Evolutionary conservation across 1,284 basidiomycete genomes (phyloP), one percentile per base, ranked within the genome.

Genomic region (Naganishia liquefaciens): DNA sequence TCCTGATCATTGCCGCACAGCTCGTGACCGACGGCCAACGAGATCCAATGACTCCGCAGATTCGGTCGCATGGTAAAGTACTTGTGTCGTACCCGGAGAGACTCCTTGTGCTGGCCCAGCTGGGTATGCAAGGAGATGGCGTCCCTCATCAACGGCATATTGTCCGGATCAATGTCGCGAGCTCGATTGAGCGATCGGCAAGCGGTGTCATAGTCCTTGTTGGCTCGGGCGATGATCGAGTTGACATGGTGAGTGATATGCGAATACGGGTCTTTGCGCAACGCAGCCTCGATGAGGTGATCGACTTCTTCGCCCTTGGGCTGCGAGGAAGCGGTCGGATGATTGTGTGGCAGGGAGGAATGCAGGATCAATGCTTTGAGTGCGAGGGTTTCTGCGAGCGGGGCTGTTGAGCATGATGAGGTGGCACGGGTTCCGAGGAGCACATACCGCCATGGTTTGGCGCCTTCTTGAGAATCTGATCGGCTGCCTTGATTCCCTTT

Each of bases 161-260:
- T 98, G 73, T 95, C 92, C 91, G 89, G 89, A 81, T 98, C 95
- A 73, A 91, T 91, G 69, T 85, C 84, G 68, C 94, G 81, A 3
- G 92, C 96, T 75, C 82, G 81, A 11, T 75, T 75, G 70, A 84
- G 84, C 67, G 82, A 83, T 70, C 82, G 78, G 70, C 80, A 75
- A 28, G 83, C 82, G 72, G 84, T 82, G 37, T 77, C 76, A 73
- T 81, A 84, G 71, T 84, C 81, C 68, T 81, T 82, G 68, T 83
- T 69, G 13, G 70, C 69, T 78, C 93, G 91, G 75, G 93, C 89
- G 39, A 95, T 86, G 72, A 97, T 87, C 50, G 93, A 96, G 73
- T 93, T 90, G 67, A 99, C 94, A 77, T 99, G 96, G 95, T 96
- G 99, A 74, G 89, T 90, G 74, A 99, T 97, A 76, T 99, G 95